Conservation (phyloP, 345 rosid species). For the Lenwebbia sp. region DNA sequence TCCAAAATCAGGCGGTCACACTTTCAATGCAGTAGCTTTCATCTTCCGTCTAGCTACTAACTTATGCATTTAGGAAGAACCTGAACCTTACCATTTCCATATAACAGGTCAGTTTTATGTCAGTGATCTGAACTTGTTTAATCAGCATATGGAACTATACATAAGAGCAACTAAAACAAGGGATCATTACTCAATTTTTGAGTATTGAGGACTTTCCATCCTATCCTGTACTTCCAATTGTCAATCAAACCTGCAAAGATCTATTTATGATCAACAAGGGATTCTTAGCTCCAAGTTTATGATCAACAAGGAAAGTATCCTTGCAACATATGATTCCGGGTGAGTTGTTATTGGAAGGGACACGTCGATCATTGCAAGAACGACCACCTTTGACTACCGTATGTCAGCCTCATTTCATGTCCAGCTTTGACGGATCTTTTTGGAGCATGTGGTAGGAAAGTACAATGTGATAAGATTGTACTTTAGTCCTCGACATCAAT, state of each 20-base stretch:
- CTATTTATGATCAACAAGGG: not conserved
- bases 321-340: not conserved
- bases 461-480: too few relatives aligned
- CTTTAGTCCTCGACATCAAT: not conserved
- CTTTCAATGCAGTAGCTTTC: not conserved
- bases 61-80: not conserved
- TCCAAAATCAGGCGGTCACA: too few relatives aligned
- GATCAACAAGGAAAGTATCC: not conserved
- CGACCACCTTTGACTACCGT: not conserved
- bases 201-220: not conserved
- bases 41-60: not conserved
- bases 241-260: not conserved
- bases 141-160: not conserved
- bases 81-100: not conserved
- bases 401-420: not conserved
- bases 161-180: not conserved
- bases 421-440: not conserved
- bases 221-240: not conserved
- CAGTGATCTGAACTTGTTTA: not conserved
- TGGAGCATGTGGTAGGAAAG: not conserved
- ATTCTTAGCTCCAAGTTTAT: not conserved
- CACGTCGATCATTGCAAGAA: not conserved
- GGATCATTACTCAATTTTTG: not conserved
- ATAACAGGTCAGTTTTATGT: not conserved
- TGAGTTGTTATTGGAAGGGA: not conserved